Percentiles rank a stretch among this genome's conserved stretches.
These are phyloP conservation scores for Pythium apleroticum DNA, from an alignment of 352 stramenopile genomes.

Conservation along the genomic window DNA sequence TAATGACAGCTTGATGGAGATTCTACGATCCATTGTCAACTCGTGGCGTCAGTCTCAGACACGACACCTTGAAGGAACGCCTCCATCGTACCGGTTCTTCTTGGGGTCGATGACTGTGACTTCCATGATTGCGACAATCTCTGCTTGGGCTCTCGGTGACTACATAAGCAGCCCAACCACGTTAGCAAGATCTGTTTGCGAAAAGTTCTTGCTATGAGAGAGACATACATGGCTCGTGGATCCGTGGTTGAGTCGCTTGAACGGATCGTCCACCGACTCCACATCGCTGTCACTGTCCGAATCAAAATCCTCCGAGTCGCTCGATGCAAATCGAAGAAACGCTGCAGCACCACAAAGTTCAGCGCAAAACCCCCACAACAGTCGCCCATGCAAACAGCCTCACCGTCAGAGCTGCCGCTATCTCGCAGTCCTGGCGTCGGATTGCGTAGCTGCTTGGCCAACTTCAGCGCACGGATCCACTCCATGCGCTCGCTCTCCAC, in stretches of 20 bases:
- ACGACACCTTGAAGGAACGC: too few relatives aligned
- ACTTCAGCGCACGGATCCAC: slow-evolving; percentile 27
- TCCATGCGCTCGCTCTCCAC: slow-evolving; percentile 24
- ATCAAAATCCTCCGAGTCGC: slow-evolving; percentile 30
- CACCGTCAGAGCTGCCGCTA: slow-evolving; percentile 11
- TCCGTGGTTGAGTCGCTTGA: neutral
- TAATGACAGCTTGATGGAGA: slow-evolving; percentile 20
- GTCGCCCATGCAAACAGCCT: neutral
- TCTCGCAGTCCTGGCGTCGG: slow-evolving; percentile 1
- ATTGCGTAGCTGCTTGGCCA: slow-evolving; percentile 21
- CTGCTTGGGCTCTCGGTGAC: neutral
- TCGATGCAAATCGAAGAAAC: slow-evolving; percentile 27
- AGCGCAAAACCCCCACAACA: neutral
- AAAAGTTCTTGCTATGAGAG: too few relatives aligned
- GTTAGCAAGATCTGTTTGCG: too few relatives aligned
- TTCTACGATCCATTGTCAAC: slow-evolving; percentile 5
- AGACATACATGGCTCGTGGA: neutral
- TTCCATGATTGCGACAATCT: slow-evolving; percentile 2
- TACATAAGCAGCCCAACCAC: neutral
- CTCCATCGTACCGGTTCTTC: slow-evolving; percentile 18
- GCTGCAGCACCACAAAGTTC: neutral
- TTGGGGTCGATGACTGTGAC: slow-evolving; percentile 6
- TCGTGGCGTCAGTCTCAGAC: neutral
- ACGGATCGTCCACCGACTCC: neutral
- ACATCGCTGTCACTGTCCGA: slow-evolving; percentile 24